Evolutionary conservation across 768 basidiomycete species (phyloP), one percentile per base, ranked within the genome.

Genomic region (Cantharellus anzutake): DNA sequence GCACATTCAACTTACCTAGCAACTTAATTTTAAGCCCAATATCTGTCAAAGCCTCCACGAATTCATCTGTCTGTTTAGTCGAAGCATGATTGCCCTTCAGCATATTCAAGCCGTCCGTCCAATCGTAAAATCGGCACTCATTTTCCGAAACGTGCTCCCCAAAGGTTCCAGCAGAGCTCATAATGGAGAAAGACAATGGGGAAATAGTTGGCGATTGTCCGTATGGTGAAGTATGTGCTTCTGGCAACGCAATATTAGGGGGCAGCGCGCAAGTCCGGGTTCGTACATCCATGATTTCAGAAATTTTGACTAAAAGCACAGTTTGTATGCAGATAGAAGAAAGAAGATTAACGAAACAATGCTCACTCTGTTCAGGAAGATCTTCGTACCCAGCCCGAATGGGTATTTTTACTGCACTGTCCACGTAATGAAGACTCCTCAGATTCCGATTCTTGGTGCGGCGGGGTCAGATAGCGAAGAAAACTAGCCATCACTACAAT

Each of bases 31-130:
- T 93, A 57, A 93, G 71, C 2, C 90, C 91, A 62, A 94, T 88
- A 65, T 92, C 90, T 2, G 91, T 94, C 64, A 94, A 72, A 4
- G 84, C 82, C 66, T 86, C 79, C 5, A 94, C 84, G 66, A 90
- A 89, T 34, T 82, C 83, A 42, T 84, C 84, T 0, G 91, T 92
- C 70, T 91, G 86, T 63, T 82, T 78, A 3, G 89, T 89, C 7
- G 83, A 74, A 60, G 90, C 86, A 67, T 88, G 87, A 4, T 86
- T 84, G 16, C 86, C 81, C 44, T 87, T 75, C 48, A 93, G 76
- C 81, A 93, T 86, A 65, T 88, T 88, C 69, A 94, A 67, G 3
- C 90, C 91, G 68, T 94, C 91, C 2, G 88, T 88, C 91, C 91
- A 94, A 71, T 94, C 91, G 14, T 87, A 84, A 84, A 86, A 92